A percentile compares a stretch with the other conserved stretches of the same genome.
These are phyloP conservation scores for Wickerhamia fluorescens DNA, from an alignment of 805 yeast genomes.

Conservation along the genomic window DNA sequence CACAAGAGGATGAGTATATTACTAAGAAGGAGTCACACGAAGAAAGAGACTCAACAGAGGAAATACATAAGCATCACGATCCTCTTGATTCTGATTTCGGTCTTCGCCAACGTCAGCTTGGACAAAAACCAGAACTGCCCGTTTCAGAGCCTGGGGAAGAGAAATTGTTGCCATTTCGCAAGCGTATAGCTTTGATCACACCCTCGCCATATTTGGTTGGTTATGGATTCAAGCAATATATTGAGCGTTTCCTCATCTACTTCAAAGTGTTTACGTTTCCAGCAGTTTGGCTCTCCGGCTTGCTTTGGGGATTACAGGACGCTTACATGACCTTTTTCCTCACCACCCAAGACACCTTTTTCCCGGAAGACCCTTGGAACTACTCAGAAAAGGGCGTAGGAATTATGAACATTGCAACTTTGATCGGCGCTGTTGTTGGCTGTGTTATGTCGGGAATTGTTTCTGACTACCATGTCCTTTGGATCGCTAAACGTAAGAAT, in stretches of 20 bases:
- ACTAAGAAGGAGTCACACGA: slow-evolving; percentile 1
- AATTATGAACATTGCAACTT: slow-evolving; percentile 32
- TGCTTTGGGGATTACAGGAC: slow-evolving; percentile 35
- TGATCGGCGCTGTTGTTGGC: slow-evolving; percentile 34
- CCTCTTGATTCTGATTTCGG: too few relatives aligned
- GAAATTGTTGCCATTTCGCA: slow-evolving; percentile 6
- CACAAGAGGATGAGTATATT: slow-evolving; percentile 4
- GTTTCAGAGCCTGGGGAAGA: slow-evolving; percentile 5
- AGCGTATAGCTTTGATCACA: slow-evolving; percentile 26
- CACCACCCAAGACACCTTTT: slow-evolving; percentile 32
- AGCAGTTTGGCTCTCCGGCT: slow-evolving; percentile 29
- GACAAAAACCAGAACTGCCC: neutral
- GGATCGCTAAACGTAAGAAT: slow-evolving; percentile 30
- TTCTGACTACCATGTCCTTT: slow-evolving; percentile 27
- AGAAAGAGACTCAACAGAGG: neutral
- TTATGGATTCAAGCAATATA: slow-evolving; percentile 35
- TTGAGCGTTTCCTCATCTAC: slow-evolving; percentile 24
- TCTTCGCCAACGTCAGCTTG: slow-evolving; percentile 2
- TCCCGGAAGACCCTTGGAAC: slow-evolving; percentile 28
- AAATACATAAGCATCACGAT: slow-evolving; percentile 1
- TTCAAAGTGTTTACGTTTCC: slow-evolving; percentile 31
- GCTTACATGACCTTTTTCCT: slow-evolving; percentile 33
- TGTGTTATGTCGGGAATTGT: slow-evolving; percentile 30
- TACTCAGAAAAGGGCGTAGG: slow-evolving; percentile 30
- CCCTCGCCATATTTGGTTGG: slow-evolving; percentile 30